Conservation (phyloP, 768 basidiomycete species). For the Coprinellus aureogranulatus region DNA sequence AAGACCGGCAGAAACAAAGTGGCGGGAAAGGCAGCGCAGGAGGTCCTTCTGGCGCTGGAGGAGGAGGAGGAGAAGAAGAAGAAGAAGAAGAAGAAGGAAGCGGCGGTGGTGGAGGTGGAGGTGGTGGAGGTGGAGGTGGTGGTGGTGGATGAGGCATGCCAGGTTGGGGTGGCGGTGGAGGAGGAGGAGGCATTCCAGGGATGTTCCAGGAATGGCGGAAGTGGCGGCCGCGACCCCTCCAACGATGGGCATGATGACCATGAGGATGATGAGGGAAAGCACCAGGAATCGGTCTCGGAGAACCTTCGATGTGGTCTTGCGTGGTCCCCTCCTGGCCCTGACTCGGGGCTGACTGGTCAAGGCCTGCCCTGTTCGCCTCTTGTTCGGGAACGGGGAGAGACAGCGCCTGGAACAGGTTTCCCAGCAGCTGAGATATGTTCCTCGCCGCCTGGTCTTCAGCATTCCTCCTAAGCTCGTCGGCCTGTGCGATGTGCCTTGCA, state of each 20-base stretch:
- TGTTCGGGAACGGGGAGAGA: slow-evolving; percentile 22
- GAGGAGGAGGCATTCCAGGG: neutral
- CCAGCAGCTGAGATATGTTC: slow-evolving; percentile 62
- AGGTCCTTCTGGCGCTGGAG: too few relatives aligned
- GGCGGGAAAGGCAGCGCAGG: too few relatives aligned
- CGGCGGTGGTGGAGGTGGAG: too few relatives aligned
- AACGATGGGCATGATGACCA: neutral
- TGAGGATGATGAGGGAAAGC: slow-evolving; percentile 9
- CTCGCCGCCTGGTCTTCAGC: slow-evolving; percentile 66
- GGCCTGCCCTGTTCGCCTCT: neutral
- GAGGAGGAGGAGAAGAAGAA: too few relatives aligned
- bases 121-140: too few relatives aligned
- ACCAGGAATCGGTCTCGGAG: slow-evolving; percentile 1
- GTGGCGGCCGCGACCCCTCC: too few relatives aligned
- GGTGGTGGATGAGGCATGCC: too few relatives aligned
- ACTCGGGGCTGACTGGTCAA: neutral
- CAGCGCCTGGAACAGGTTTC: slow-evolving; percentile 56
- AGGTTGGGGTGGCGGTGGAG: slow-evolving; percentile 12
- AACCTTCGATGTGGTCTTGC: neutral
- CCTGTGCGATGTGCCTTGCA: slow-evolving; percentile 57
- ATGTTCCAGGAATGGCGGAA: too few relatives aligned
- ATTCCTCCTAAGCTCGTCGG: slow-evolving; percentile 43
- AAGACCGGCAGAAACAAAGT: too few relatives aligned
- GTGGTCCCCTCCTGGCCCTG: neutral
- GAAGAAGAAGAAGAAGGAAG: too few relatives aligned